phyloP scores from a whole-genome alignment of 1,284 basidiomycete species.

The Trichosporon coremiiforme region DNA sequence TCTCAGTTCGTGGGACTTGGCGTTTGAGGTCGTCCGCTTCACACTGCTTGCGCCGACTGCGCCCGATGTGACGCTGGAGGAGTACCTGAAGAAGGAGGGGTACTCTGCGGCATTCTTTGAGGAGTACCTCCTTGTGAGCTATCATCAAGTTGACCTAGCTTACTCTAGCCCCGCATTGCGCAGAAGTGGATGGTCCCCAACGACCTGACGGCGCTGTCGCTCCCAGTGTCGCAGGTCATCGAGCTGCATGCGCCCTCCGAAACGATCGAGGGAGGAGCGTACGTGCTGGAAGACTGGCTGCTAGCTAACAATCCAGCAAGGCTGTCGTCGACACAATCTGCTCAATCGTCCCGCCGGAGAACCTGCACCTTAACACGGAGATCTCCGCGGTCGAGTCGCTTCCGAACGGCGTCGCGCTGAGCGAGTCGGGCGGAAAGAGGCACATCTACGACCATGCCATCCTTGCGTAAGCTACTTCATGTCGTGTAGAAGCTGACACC shows the following conservation, averaged over 20 bases:
- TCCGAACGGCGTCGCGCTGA: conserved; percentile 43
- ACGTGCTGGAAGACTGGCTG: conserved; percentile 50
- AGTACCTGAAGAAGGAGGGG: conserved; percentile 68
- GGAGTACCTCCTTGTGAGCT: conserved; percentile 74
- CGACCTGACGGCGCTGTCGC: conserved; percentile 28
- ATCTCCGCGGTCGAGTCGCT: conserved; percentile 55
- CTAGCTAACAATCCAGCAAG: conserved; percentile 52
- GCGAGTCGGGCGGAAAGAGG: conserved; percentile 44
- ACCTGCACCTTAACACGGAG: conserved; percentile 66
- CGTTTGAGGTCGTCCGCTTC: conserved; percentile 77
- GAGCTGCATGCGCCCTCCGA: conserved; percentile 10
- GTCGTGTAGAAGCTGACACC: background rate
- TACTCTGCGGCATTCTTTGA: conserved; percentile 72
- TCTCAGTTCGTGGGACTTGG: conserved; percentile 69
- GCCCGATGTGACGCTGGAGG: conserved; percentile 65
- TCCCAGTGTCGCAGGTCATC: conserved; percentile 19
- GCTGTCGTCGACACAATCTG: conserved; percentile 69
- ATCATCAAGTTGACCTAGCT: background rate
- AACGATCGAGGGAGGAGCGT: conserved; percentile 68
- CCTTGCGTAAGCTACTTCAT: conserved; percentile 61
- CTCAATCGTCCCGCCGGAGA: conserved; percentile 61
- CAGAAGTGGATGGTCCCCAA: conserved; percentile 23
- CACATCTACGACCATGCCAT: conserved; percentile 72
- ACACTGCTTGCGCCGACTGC: conserved; percentile 57
- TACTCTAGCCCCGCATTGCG: conserved; percentile 28